Conservation (phyloP, 257 asterid species). For the Capsicum chinense region DNA sequence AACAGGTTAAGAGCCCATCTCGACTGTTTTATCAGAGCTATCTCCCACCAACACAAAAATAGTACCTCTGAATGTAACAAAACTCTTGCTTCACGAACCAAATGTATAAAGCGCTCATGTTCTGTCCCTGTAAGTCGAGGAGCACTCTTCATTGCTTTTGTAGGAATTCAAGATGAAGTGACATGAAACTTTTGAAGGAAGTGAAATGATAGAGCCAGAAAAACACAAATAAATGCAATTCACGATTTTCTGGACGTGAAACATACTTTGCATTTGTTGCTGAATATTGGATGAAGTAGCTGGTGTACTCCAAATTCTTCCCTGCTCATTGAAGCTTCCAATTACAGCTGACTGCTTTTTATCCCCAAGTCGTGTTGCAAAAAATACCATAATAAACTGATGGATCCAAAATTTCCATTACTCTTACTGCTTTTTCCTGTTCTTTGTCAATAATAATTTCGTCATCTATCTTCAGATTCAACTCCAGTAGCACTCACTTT, state of each 20-base stretch:
- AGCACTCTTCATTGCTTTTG: too few relatives aligned
- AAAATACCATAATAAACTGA: conserved; percentile 47
- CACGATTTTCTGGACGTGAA: neutral
- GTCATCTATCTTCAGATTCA: conserved; percentile 62
- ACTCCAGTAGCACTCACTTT: conserved; percentile 53
- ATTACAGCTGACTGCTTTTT: conserved; percentile 64
- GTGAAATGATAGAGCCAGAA: too few relatives aligned
- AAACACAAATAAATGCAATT: too few relatives aligned
- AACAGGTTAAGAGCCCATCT: too few relatives aligned
- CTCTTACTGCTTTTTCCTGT: conserved; percentile 53
- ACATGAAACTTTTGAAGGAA: too few relatives aligned
- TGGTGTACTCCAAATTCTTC: conserved; percentile 61
- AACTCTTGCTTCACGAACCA: too few relatives aligned
- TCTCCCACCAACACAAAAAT: too few relatives aligned
- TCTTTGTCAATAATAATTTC: conserved; percentile 39
- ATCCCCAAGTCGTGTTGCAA: conserved; percentile 58
- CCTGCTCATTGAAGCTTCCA: conserved; percentile 78
- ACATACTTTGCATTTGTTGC: neutral
- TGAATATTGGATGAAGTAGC: neutral
- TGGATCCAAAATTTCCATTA: conserved; percentile 58
- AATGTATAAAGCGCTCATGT: too few relatives aligned
- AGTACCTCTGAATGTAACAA: too few relatives aligned
- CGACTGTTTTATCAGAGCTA: too few relatives aligned
- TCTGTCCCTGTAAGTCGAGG: too few relatives aligned
- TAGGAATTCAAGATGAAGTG: too few relatives aligned